Conservation (phyloP, 179 eudicot species). For the Camellia oleifera region DNA sequence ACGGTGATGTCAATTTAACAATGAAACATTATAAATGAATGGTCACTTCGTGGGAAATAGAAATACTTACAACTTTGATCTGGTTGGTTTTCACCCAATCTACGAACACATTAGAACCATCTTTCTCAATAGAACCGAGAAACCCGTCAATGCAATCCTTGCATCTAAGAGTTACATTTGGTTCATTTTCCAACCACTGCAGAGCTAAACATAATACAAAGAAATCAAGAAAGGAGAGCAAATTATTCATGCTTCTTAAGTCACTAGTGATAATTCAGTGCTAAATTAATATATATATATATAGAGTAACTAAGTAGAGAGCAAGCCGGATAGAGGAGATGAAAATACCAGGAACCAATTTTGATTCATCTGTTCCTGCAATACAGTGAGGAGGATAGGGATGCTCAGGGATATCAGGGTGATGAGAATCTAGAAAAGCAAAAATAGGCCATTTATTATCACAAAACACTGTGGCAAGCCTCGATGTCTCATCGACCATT, state of each 20-base stretch:
- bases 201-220: conserved; percentile 37
- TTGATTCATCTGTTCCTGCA: conserved; percentile 68
- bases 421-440: conserved; percentile 78
- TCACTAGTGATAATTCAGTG: too few species aligned
- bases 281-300: too few species aligned
- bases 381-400: conserved; percentile 97
- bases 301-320: not conserved
- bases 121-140: conserved; percentile 71
- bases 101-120: conserved; percentile 83
- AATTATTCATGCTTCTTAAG: too few species aligned
- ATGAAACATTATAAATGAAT: not conserved
- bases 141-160: conserved; percentile 93
- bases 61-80: conserved; percentile 64
- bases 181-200: conserved; percentile 82
- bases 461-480: conserved; percentile 59
- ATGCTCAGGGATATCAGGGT: conserved; percentile 84
- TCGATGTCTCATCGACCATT: conserved; percentile 72
- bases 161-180: conserved; percentile 66
- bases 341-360: conserved; percentile 71
- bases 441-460: conserved; percentile 70
- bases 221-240: not conserved
- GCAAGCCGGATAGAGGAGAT: not conserved
- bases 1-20: too few species aligned
- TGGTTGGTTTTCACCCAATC: conserved; percentile 81
- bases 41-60: not conserved